A percentile compares a stretch with the other conserved stretches of the same genome.
phyloP scores from a whole-genome alignment of 768 basidiomycete species.

The Daedaleopsis sinensis region DNA sequence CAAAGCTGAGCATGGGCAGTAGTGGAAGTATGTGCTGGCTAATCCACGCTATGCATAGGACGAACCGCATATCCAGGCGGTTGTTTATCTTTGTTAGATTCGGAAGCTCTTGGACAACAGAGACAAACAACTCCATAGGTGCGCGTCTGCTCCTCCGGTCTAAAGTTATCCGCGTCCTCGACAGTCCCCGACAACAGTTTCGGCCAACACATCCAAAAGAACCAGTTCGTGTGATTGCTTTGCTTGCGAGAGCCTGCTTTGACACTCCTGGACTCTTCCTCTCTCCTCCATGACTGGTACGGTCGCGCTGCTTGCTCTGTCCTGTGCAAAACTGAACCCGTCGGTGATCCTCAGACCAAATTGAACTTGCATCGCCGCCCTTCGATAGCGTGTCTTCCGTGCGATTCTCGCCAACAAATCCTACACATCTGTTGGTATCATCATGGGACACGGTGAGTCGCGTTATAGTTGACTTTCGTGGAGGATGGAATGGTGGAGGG shows the following conservation, averaged over 20 bases:
- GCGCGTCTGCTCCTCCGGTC: no score
- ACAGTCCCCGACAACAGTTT: neutral
- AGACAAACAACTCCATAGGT: slow-evolving; percentile 4
- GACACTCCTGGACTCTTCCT: neutral
- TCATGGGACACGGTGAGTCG: slow-evolving; percentile 83
- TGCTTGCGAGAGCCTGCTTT: neutral
- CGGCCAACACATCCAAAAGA: neutral
- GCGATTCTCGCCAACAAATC: slow-evolving; percentile 78
- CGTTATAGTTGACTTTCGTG: neutral
- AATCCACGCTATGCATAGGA: no score
- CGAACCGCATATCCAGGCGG: slow-evolving; percentile 1
- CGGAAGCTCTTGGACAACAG: slow-evolving; percentile 20
- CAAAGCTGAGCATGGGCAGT: neutral
- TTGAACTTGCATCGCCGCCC: slow-evolving; percentile 65
- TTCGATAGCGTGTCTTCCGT: slow-evolving; percentile 86
- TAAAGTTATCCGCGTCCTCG: no score
- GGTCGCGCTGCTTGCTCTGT: neutral
- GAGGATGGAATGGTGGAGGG: neutral
- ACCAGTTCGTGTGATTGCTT: slow-evolving; percentile 7
- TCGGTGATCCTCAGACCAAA: slow-evolving; percentile 30
- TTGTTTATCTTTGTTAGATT: slow-evolving; percentile 29
- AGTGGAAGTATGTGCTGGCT: neutral
- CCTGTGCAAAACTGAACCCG: neutral
- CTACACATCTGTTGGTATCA: slow-evolving; percentile 78
- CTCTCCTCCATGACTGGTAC: slow-evolving; percentile 8